Conservation (phyloP, 2,329 filamentous ascomycete species). For the Pseudocercospora fuligena region DNA sequence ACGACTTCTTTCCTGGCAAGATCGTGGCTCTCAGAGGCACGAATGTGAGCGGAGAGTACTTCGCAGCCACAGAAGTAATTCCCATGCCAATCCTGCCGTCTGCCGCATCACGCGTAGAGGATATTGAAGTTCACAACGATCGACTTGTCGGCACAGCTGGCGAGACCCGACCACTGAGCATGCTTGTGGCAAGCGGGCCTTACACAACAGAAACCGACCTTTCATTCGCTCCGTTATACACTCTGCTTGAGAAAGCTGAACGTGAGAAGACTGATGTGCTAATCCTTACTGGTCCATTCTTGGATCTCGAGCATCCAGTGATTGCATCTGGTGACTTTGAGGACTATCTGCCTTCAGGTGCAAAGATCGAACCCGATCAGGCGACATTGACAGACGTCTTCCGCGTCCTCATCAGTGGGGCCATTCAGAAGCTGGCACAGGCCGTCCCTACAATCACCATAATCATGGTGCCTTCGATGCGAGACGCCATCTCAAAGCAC, state of each 20-base stretch:
- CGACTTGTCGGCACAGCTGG: conserved; percentile 68
- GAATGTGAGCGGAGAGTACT: conserved; percentile 84
- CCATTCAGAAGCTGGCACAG: conserved; percentile 71
- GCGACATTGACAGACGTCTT: conserved; percentile 84
- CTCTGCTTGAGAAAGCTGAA: conserved; percentile 77
- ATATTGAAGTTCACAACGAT: conserved; percentile 71
- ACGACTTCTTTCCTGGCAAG: conserved; percentile 92
- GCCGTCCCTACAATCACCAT: conserved; percentile 80
- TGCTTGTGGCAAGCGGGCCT: conserved; percentile 81
- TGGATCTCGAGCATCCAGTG: conserved; percentile 88
- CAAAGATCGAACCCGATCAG: conserved; percentile 64
- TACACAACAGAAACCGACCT: conserved; percentile 93
- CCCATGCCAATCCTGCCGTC: conserved; percentile 74
- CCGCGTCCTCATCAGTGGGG: conserved; percentile 75
- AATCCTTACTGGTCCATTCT: conserved; percentile 82
- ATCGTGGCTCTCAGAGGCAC: conserved; percentile 85
- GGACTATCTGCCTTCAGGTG: conserved; percentile 48
- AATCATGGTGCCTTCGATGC: conserved; percentile 79
- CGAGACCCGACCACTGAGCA: conserved; percentile 68
- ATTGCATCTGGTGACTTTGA: conserved; percentile 64
- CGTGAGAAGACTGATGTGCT: conserved; percentile 77
- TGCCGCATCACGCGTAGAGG: conserved; percentile 70
- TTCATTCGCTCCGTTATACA: conserved; percentile 83
- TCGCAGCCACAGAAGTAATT: conserved; percentile 78
- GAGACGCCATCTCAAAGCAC: conserved; percentile 80